These are phyloP conservation scores for Lignosus rhinocerotis DNA, from an alignment of 1,284 basidiomycete genomes.

Conservation along the genomic window DNA sequence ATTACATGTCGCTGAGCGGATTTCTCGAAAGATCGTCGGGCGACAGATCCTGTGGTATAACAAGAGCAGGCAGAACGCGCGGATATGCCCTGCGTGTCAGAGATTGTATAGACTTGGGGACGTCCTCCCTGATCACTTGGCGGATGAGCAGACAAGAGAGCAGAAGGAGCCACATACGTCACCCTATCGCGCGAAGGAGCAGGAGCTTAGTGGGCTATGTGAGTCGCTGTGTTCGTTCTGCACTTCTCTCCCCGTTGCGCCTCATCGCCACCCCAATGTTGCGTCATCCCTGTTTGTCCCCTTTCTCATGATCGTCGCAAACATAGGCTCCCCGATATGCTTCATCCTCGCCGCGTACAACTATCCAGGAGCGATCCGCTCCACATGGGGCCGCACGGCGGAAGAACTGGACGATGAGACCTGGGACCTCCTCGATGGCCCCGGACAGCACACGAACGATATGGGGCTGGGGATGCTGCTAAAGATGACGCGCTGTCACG, in stretches of 20 bases:
- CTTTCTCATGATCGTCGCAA: background rate
- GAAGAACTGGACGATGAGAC: conserved; percentile 67
- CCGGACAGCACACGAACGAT: conserved; percentile 38
- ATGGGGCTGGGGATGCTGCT: conserved; percentile 64
- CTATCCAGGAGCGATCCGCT: conserved; percentile 62
- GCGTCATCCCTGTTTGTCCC: background rate
- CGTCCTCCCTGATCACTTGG: conserved; percentile 49
- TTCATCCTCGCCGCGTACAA: conserved; percentile 71
- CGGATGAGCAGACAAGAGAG: conserved; percentile 22
- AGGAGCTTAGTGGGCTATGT: conserved; percentile 77
- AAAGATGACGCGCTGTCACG: conserved; percentile 72
- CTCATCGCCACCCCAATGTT: background rate
- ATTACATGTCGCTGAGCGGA: background rate
- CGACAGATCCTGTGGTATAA: conserved; percentile 82
- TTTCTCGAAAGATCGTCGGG: background rate
- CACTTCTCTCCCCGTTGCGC: background rate
- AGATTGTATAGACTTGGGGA: conserved; percentile 71
- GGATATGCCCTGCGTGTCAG: conserved; percentile 76
- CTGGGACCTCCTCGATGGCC: conserved; percentile 59
- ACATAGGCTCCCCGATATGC: conserved; percentile 71
- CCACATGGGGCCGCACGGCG: conserved; percentile 66
- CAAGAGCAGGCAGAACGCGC: conserved; percentile 64
- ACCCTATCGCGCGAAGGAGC: conserved; percentile 57
- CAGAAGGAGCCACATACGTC: conserved; percentile 30
- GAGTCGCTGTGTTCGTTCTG: conserved; percentile 30